phyloP scores from a whole-genome alignment of 2,329 filamentous ascomycete species.

The Dryadomyces quercivorus region DNA sequence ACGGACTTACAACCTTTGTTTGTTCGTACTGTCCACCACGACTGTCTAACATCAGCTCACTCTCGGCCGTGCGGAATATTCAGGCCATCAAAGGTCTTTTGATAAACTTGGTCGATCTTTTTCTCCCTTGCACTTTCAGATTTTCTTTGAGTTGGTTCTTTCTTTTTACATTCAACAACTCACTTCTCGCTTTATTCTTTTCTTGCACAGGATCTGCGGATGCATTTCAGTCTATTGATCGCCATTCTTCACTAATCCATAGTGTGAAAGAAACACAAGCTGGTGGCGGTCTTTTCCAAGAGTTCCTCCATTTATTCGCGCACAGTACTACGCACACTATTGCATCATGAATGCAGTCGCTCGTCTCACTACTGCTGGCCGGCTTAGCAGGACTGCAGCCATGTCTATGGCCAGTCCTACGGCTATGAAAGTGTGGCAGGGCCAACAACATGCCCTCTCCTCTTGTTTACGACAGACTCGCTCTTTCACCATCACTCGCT shows the following conservation, averaged over 20 bases:
- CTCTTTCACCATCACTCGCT: neutral
- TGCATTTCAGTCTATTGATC: neutral
- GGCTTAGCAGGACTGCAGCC: neutral
- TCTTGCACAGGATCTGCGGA: neutral
- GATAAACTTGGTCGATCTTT: no score
- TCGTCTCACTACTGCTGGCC: neutral
- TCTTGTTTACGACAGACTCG: neutral
- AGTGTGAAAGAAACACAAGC: neutral
- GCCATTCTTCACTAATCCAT: neutral
- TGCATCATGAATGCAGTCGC: neutral
- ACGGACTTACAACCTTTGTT: no score
- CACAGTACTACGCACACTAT: neutral
- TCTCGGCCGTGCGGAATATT: neutral
- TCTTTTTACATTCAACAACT: no score
- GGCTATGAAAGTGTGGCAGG: no score
- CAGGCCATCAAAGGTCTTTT: no score
- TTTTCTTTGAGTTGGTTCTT: neutral
- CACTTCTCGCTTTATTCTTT: neutral
- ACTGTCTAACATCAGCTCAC: neutral
- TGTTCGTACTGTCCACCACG: neutral
- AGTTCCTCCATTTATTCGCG: neutral
- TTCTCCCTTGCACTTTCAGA: no score
- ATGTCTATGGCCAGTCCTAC: neutral
- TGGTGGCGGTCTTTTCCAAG: neutral
- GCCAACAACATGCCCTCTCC: neutral